Conservation (phyloP, 169 alveolate species). For the Neospora caninum region DNA sequence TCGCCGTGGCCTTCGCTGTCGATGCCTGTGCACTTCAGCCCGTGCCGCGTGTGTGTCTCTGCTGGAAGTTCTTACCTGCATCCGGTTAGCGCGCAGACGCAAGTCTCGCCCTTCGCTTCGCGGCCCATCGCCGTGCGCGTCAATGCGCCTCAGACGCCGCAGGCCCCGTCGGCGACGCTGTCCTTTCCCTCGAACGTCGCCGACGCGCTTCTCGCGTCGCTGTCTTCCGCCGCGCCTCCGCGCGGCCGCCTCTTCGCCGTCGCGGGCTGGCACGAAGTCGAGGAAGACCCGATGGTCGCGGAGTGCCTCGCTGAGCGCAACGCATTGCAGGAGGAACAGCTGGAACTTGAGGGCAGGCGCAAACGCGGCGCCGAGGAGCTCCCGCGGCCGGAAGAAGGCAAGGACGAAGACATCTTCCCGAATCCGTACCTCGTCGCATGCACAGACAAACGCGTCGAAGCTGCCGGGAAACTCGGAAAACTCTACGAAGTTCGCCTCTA, state of each 20-base stretch:
- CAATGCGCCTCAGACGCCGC: not conserved
- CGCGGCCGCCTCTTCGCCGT: conserved; percentile 56
- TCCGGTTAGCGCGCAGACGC: not conserved
- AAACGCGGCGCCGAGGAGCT: not conserved
- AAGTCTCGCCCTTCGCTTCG: not conserved
- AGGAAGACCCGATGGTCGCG: conserved; percentile 30
- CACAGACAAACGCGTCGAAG: conserved; percentile 50
- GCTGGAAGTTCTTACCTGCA: conserved; percentile 24
- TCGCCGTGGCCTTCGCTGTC: conserved; percentile 18
- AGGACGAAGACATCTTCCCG: conserved; percentile 5
- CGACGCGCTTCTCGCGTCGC: not conserved
- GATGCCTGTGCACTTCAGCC: conserved; percentile 16
- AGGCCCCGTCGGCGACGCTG: not conserved
- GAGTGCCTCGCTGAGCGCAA: conserved; percentile 36
- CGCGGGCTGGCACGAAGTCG: conserved; percentile 43
- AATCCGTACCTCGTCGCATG: conserved; percentile 58
- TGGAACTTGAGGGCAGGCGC: conserved; percentile 33
- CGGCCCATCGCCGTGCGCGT: not conserved
- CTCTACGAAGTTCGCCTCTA: conserved; percentile 47
- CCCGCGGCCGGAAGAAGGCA: not conserved
- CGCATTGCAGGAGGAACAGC: conserved; percentile 49
- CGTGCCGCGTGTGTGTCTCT: conserved; percentile 57
- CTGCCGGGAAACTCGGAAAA: conserved; percentile 48
- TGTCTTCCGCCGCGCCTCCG: not conserved
- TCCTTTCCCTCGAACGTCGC: not conserved